Evolutionary conservation across 1,139 yeast genomes (phyloP).

Genomic region (Magnusiomyces tetraspermus): DNA sequence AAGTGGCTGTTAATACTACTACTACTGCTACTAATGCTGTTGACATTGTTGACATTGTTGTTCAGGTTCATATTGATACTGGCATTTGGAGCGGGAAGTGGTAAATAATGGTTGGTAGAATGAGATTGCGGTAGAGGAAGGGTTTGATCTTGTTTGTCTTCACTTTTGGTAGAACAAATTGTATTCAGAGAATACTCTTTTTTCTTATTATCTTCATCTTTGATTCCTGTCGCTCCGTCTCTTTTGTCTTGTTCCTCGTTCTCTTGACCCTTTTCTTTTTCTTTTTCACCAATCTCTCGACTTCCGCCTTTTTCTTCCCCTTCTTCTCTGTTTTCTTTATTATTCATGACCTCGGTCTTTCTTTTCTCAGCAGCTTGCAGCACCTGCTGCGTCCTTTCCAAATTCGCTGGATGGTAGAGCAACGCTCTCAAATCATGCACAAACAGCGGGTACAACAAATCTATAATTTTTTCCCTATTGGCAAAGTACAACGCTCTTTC

Average conservation of each 20-base stretch:
- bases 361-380: conserved; percentile 29
- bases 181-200: neutral
- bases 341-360: neutral
- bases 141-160: no score
- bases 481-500: conserved; percentile 90
- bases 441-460: conserved; percentile 74
- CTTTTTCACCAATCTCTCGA: neutral
- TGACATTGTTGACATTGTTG: no score
- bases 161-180: neutral
- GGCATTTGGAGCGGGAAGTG: no score
- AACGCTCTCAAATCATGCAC: conserved; percentile 71
- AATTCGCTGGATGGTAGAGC: conserved; percentile 31
- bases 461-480: conserved; percentile 79
- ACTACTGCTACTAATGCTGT: no score
- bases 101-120: no score
- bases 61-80: no score
- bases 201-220: neutral
- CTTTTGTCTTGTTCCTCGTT: neutral
- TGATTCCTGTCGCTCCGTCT: neutral
- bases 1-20: no score
- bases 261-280: neutral
- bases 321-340: neutral
- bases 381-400: conserved; percentile 31
- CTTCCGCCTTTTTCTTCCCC: neutral
- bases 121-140: no score